Percentiles rank a stretch among this genome's conserved stretches.
These are phyloP conservation scores for Fusarium odoratissimum DNA, from an alignment of 2,329 filamentous ascomycete species.

Conservation along the genomic window DNA sequence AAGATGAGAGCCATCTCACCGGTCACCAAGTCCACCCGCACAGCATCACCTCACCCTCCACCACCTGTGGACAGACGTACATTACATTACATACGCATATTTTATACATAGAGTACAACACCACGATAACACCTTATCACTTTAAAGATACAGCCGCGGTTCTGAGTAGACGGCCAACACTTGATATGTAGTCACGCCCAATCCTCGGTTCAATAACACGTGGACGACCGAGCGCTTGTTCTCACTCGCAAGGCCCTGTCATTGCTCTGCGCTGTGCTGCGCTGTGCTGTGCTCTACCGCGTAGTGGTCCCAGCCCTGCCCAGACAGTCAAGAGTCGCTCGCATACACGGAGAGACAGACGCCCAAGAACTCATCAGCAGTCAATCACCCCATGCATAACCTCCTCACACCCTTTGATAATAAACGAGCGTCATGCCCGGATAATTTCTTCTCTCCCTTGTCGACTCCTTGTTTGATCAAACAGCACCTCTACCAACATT, in stretches of 20 bases:
- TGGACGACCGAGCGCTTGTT: conserved; percentile 42
- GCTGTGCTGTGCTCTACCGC: conserved; percentile 4
- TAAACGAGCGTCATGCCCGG: conserved; percentile 39
- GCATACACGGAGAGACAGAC: not conserved
- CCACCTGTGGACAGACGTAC: not conserved
- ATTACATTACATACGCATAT: conserved; percentile 3
- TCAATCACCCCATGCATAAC: conserved; percentile 32
- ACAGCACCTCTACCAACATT: not conserved
- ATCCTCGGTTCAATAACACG: conserved; percentile 46
- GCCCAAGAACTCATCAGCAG: conserved; percentile 29
- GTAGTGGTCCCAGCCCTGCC: conserved; percentile 23
- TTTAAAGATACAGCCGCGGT: conserved; percentile 30
- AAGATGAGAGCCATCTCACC: conserved; percentile 19
- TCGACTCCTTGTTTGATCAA: conserved; percentile 8
- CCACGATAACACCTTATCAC: conserved; percentile 19
- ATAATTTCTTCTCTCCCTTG: conserved; percentile 16
- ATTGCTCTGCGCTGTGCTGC: conserved; percentile 4
- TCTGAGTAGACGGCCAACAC: conserved; percentile 14
- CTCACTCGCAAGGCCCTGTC: conserved; percentile 9
- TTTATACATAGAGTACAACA: conserved; percentile 19
- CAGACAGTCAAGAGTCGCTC: conserved; percentile 14
- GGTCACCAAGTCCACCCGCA: conserved; percentile 17
- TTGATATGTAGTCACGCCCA: conserved; percentile 44
- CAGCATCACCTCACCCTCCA: conserved; percentile 15
- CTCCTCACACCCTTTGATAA: conserved; percentile 25